Percentiles rank a stretch among this genome's conserved stretches.
phyloP scores from a whole-genome alignment of 345 rosid genomes.

The Theobroma cacao region DNA sequence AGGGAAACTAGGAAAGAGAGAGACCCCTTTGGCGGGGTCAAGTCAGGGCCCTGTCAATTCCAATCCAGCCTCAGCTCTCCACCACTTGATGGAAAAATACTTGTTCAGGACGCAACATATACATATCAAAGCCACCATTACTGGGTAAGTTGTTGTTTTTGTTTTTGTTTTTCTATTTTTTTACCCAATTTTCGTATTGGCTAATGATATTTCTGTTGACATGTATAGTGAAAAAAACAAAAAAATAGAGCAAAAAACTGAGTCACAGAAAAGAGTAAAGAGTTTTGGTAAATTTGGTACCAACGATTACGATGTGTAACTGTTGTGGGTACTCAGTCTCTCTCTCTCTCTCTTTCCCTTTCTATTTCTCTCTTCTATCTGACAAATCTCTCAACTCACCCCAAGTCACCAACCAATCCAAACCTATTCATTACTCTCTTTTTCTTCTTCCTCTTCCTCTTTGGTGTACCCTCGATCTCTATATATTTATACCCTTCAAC shows the following conservation, averaged over 20 bases:
- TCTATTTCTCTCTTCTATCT: constrained; percentile 25
- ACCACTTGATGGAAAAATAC: constrained; percentile 17
- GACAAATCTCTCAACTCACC: constrained; percentile 17
- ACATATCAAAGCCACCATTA: constrained; percentile 23
- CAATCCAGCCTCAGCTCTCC: constrained; percentile 10
- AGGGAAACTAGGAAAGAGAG: neutral
- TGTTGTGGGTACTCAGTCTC: constrained; percentile 37
- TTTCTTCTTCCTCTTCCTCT: neutral
- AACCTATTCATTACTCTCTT: constrained; percentile 23
- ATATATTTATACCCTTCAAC: constrained; percentile 33
- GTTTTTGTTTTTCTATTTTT: neutral
- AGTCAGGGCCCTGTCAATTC: constrained; percentile 32
- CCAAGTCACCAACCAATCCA: constrained; percentile 29
- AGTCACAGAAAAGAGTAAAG: constrained; percentile 29
- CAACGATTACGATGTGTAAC: constrained; percentile 58
- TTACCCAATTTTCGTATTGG: constrained; percentile 17
- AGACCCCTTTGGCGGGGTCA: neutral
- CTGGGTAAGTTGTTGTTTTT: constrained; percentile 9
- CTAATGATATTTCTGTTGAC: constrained; percentile 14
- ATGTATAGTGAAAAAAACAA: constrained; percentile 6
- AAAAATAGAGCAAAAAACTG: constrained; percentile 1
- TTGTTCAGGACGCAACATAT: constrained; percentile 41
- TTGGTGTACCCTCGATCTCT: constrained; percentile 1
- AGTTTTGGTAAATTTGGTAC: constrained; percentile 39
- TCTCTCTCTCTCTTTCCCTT: constrained; percentile 17